Evolutionary conservation across 306 rosid species (phyloP), one percentile per base, ranked within the genome.

Genomic region (Pueraria montana): DNA sequence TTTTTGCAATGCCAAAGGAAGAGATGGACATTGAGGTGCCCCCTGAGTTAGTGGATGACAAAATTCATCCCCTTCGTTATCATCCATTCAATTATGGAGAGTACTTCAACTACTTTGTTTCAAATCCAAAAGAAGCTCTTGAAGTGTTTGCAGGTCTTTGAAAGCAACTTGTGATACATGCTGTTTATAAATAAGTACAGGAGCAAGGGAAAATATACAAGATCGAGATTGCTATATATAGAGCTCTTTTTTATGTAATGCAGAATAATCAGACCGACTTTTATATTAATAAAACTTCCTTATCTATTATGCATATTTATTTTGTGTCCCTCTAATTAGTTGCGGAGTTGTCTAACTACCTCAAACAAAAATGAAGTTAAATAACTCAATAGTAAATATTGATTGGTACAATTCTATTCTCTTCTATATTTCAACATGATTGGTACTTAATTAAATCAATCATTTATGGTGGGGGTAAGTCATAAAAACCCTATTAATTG

Each of bases 51-150:
- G 77, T 87, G 5, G 94, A 89, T 46, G 12, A 78, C 0, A 66
- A 87, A 23, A 21, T 20, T 10, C 86, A 91, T 52, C 94, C 90
- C 71, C 87, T 83, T 1, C 82, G 74, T 49, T 89, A 84, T 45
- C 77, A 78, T 5, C 90, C 88, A 11, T 91, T 91, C 76, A 80
- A 65, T 3, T 89, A 55, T 73, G 71, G 72, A 18, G 84, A 86
- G 2, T 90, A 83, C 75, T 6, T 70, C 43, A 1, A 16, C 30
- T 85, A 69, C 79, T 87, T 73, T 46, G 32, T 71, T 46, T 66
- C 87, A 52, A 78, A 79, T 82, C 65, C 24, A 11, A 30, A n/a
- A 24, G 87, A 80, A 3, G 87, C 88, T 0, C 84, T 90, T 7
- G 86, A 88, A 50, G 21, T 24, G 6, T 90, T 74, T 76, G 94